A percentile compares a stretch with the other conserved stretches of the same genome.
These are phyloP conservation scores for Hippophae rhamnoides DNA, from an alignment of 306 rosid genomes.

Conservation along the genomic window DNA sequence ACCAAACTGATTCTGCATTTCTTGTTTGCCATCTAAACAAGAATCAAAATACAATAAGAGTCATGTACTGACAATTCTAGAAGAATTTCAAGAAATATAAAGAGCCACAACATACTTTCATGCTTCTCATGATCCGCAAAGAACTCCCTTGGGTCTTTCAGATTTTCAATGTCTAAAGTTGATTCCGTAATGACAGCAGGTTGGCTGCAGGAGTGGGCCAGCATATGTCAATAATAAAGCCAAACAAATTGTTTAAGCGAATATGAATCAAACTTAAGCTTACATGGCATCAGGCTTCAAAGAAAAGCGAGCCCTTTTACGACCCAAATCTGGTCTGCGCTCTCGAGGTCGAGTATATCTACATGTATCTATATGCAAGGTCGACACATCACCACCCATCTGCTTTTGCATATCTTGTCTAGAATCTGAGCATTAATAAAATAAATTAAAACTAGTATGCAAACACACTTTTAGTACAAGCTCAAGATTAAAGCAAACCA, in stretches of 20 bases:
- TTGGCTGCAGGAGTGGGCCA: not conserved
- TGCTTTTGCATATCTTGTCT: too few species aligned
- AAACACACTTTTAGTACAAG: too few species aligned
- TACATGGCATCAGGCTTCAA: constrained; percentile 49
- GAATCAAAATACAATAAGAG: constrained; percentile 10
- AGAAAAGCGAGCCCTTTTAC: constrained; percentile 57
- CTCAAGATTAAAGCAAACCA: too few species aligned
- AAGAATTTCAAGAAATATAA: constrained; percentile 1
- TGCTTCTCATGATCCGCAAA: constrained; percentile 50
- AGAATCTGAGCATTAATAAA: too few species aligned
- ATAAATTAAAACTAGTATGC: too few species aligned
- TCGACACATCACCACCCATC: too few species aligned
- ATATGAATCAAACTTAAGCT: not conserved
- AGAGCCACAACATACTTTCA: constrained; percentile 45
- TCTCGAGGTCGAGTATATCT: constrained; percentile 21
- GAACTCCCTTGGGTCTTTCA: constrained; percentile 48
- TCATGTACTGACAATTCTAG: not conserved
- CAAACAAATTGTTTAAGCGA: not conserved
- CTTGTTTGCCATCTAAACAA: constrained; percentile 64
- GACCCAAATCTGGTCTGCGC: constrained; percentile 66
- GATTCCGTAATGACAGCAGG: constrained; percentile 42
- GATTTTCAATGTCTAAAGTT: constrained; percentile 34
- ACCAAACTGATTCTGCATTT: constrained; percentile 54
- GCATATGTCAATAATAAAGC: not conserved
- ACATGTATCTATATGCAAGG: too few species aligned